phyloP scores from a whole-genome alignment of 2,329 filamentous ascomycete species.

The Sporothrix brasiliensis region DNA sequence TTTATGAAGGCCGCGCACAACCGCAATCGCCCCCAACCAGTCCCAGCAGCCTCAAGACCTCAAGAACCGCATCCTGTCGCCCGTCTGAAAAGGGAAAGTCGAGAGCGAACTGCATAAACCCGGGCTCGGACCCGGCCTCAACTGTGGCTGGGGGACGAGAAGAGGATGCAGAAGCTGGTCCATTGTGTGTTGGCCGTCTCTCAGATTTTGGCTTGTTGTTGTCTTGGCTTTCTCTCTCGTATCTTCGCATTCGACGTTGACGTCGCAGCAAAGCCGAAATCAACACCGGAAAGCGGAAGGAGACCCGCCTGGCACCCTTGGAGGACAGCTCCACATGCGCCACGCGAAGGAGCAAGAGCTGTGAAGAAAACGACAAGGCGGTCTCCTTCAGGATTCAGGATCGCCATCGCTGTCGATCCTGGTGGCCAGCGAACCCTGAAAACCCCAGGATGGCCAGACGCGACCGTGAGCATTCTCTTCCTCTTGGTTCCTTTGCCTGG shows the following conservation, averaged over 20 bases:
- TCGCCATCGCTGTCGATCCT: slow-evolving; percentile 14
- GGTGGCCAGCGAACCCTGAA: neutral
- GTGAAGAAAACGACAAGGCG: neutral
- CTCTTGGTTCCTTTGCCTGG: too few species aligned
- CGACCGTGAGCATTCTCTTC: too few species aligned
- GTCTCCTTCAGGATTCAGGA: slow-evolving; percentile 18
- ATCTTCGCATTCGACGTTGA: too few species aligned
- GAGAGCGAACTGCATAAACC: neutral
- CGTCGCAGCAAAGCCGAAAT: too few species aligned
- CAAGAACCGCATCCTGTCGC: neutral
- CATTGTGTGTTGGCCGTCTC: neutral
- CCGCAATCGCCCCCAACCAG: too few species aligned
- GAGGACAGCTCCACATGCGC: neutral
- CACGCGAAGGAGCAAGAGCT: neutral
- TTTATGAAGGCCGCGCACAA: neutral
- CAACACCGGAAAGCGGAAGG: too few species aligned
- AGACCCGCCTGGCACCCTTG: neutral
- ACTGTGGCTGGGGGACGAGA: neutral
- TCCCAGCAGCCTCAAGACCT: neutral
- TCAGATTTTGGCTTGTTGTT: neutral
- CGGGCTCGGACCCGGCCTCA: too few species aligned
- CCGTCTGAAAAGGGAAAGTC: neutral
- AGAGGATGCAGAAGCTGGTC: neutral
- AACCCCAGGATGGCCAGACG: too few species aligned
- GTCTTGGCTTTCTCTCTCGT: too few species aligned